A percentile compares a stretch with the other conserved stretches of the same genome.
phyloP scores from a whole-genome alignment of 805 yeast genomes.

The Suhomyces pyralidae region DNA sequence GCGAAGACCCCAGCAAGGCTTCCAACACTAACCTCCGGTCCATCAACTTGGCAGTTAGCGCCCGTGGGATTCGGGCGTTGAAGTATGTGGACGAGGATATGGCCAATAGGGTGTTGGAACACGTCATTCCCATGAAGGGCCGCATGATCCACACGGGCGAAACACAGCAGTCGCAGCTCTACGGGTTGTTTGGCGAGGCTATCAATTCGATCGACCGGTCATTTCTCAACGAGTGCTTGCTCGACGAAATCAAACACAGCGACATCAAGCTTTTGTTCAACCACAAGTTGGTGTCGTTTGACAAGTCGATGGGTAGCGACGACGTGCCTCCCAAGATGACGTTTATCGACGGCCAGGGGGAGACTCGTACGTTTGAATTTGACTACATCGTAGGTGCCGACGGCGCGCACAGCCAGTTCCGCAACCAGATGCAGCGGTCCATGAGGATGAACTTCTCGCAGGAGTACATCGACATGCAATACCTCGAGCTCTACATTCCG shows the following conservation, averaged over 20 bases:
- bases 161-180: conserved; percentile 60
- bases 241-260: conserved; percentile 56
- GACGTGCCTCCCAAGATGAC: conserved; percentile 19
- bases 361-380: conserved; percentile 24
- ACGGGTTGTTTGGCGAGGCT: conserved; percentile 78
- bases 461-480: conserved; percentile 79
- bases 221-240: conserved; percentile 58
- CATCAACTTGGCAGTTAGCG: conserved; percentile 85
- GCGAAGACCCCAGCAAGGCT: conserved; percentile 60
- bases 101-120: conserved; percentile 52
- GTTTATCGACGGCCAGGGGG: conserved; percentile 18
- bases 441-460: conserved; percentile 70
- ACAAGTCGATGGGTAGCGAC: conserved; percentile 15
- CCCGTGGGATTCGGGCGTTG: conserved; percentile 75
- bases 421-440: conserved; percentile 63
- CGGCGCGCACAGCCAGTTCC: conserved; percentile 75
- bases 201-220: conserved; percentile 85
- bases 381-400: conserved; percentile 81
- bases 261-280: conserved; percentile 49
- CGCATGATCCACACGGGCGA: conserved; percentile 81
- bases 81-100: conserved; percentile 57
- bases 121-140: conserved; percentile 82
- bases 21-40: conserved; percentile 51
- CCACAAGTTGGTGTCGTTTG: conserved; percentile 51
- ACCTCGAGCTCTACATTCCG: conserved; percentile 77